Evolutionary conservation across 1,284 basidiomycete species (phyloP).

Genomic region (Taiwanofungus camphoratus): DNA sequence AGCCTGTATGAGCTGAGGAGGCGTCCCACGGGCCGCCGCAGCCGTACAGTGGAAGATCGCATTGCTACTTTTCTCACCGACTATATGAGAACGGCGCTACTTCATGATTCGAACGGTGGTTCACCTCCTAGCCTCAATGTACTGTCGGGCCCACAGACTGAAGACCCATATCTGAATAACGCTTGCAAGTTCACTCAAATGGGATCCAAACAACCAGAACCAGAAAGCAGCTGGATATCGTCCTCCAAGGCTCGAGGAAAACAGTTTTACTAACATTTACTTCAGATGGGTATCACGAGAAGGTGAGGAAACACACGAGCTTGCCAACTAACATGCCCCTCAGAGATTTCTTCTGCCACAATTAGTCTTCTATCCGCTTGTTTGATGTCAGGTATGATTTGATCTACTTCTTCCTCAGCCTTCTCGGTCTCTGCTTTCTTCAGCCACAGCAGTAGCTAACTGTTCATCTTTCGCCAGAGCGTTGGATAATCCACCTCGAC

Average conservation of each 20-base stretch:
- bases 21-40: too few relatives aligned
- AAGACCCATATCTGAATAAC: too few relatives aligned
- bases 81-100: too few relatives aligned
- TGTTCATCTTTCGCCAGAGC: slow-evolving; percentile 35
- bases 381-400: slow-evolving; percentile 27
- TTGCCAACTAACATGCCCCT: slow-evolving; percentile 46
- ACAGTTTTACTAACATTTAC: slow-evolving; percentile 24
- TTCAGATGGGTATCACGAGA: neutral
- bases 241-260: slow-evolving; percentile 26
- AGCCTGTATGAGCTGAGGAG: too few relatives aligned
- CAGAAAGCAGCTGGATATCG: slow-evolving; percentile 26
- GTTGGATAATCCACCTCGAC: slow-evolving; percentile 41
- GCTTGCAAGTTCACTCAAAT: too few relatives aligned
- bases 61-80: too few relatives aligned
- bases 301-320: slow-evolving; percentile 30
- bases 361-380: slow-evolving; percentile 41
- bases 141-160: too few relatives aligned
- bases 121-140: too few relatives aligned
- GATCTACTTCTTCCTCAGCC: slow-evolving; percentile 13
- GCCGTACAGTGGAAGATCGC: too few relatives aligned
- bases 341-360: slow-evolving; percentile 52
- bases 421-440: slow-evolving; percentile 29
- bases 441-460: slow-evolving; percentile 33
- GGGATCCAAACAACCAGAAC: too few relatives aligned
- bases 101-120: too few relatives aligned